Base-by-base conservation (phyloP, 2,329 filamentous ascomycete species). In the Pseudocercospora fijiensis region DNA sequence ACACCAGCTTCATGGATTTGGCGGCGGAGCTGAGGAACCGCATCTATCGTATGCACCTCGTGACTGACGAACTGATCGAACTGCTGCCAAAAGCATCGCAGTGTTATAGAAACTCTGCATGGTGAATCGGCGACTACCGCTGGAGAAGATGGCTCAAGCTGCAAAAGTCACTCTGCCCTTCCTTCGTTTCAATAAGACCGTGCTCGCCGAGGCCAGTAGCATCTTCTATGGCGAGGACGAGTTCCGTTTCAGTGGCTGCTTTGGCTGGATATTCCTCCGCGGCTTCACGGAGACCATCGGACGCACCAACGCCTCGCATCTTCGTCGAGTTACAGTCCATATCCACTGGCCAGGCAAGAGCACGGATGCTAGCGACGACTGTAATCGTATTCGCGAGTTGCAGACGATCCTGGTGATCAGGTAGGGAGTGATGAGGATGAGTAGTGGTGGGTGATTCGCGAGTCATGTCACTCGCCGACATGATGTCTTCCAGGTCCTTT, bases 151-250 rank as follows among this genome's bases (percentile, higher is more conserved):
- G 20, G 9, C 26, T 16, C 8, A 52, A 26, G 26, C 22, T 60
- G 9, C 22, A 43, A 4, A 30, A 30, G 28, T 2, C 8, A 10
- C 28, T 30, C 8, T 30, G 28, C 28, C 28, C 28, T 52, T 67
- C 7, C 59, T 69, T 10, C 64, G 64, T 20, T 6, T 62, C 16
- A 58, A 28, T 33, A 61, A 59, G 41, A 73, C 73, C 24, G 74
- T 79, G 61, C 68, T 78, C 69, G 26, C 67, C 9, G 80, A 82
- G 74, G 78, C 77, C 0, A 65, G 69, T 0, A 70, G 74, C 22
- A 73, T 83, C 5, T 75, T 83, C 20, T 84, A 83, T 68, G 75
- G 76, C 7, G 69, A 71, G 10, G 80, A 82, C 70, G 76, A 76
- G 28, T 84, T 84, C 75, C 59, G 62, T 1, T 70, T 67, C 51